Evolutionary conservation across 345 rosid genomes (phyloP), one percentile per base, ranked within the genome.

Genomic region (Gossypium sturtianum): DNA sequence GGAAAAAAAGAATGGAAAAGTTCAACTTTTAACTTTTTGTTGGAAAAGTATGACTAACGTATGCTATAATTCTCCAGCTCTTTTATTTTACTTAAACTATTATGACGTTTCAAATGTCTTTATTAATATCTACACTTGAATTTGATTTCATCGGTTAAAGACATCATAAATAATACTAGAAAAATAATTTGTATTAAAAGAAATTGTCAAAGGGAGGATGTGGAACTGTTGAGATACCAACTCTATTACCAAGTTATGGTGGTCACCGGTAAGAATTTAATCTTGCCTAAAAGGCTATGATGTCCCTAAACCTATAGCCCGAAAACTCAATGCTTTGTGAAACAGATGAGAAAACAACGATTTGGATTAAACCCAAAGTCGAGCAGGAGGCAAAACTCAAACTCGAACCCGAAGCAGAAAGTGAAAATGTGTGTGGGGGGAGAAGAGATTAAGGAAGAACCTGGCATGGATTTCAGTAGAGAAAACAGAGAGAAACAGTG

Each of bases 371-470:
- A 5, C 41, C 41, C 1, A 5, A 5, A 34, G 41, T 5, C 41
- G 7, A 34, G 7, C 41, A 5, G 41, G 41, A 34, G 41, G 41
- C 41, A 34, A 34, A 34, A 34, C 7, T 34, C 41, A 34, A 34
- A 34, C 41, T 34, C 41, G 41, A 34, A 34, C 7, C 7, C 41
- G 1, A 34, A 34, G 6, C 41, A 5, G 41, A 34, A 5, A 34
- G 41, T 34, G 5, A 34, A 34, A 34, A 34, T 1, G 41, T 34
- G 1, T 34, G 38, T 7, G 38, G 0, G 1, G 7, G 41, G 1
- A 5, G 41, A 34, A 34, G 41, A 34, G 41, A 1, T 34, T 29
- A 64, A 17, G 78, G 56, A 74, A 73, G 84, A 79, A 84, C 86
- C 89, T 82, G 66, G 77, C 3, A 5, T 34, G 9, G 17, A 12